Base-by-base conservation (phyloP, 345 rosid genomes). In the Carallia pectinifolia region DNA sequence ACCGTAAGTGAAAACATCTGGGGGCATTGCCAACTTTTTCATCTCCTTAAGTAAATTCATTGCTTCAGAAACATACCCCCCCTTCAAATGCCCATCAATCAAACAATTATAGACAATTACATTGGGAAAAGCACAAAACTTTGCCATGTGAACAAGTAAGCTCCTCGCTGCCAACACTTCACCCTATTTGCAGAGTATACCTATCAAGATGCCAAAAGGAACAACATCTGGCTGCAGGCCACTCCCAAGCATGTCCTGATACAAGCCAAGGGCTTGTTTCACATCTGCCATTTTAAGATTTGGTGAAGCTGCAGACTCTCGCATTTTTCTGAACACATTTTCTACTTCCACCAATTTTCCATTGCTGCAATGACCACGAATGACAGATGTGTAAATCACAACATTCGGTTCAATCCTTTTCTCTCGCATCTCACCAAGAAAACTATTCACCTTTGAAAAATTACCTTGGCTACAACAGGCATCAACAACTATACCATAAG, bases 1-100 rank as follows among this genome's bases (percentile, higher is more conserved):
- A 67, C 81, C 86, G 73, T 80, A 85, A 10, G 93, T 86, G 77
- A 81, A 81, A 34, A 81, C 82, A 81, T 88, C 87, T n/a, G 88
- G 88, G 6, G 61, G 69, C 68, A 86, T 73, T 58, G 61, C 74
- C 13, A 75, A 68, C 74, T 65, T 82, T 74, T 68, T 77, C 96
- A 88, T 86, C 74, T 88, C 89, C 0, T 68, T 65, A 71, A 67
- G 64, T 76, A 86, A 71, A 29, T 40, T 66, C 85, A 74, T 63
- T 53, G 88, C 91, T 79, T 81, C 80, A 54, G 69, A 65, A 39
- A 77, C 23, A 62, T 77, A 71, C 34, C 87, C 89, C 60, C 68
- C 80, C 82, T 66, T 77, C 36, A 78, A 82, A 54, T 81, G 76
- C 60, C 92, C 90, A 76, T 85, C 84, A 70, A 88, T 77, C 59